Evolutionary conservation across 73 alveolate species (phyloP).

Genomic region (Diophrys appendiculata): DNA sequence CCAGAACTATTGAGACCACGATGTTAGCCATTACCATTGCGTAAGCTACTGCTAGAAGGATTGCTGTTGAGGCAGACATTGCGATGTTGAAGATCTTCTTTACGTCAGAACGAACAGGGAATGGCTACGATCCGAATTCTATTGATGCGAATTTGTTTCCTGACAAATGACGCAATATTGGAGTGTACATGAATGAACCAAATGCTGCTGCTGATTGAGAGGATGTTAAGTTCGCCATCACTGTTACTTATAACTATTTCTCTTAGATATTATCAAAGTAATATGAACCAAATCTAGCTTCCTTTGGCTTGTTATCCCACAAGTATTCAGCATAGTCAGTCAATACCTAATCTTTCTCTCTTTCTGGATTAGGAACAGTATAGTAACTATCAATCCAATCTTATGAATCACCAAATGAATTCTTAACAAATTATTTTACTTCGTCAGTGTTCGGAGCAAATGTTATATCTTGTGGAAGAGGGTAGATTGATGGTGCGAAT

Average conservation of each 20-base stretch:
- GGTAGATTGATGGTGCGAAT: background rate
- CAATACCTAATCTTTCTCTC: background rate
- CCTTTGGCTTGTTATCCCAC: background rate
- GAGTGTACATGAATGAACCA: background rate
- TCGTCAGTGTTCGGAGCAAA: background rate
- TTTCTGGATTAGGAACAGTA: background rate
- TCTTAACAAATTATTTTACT: background rate
- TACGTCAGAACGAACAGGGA: background rate
- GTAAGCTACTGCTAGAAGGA: slow-evolving; percentile 90
- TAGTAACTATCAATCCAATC: too few species aligned
- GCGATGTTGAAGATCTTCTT: too few species aligned
- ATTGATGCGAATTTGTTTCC: background rate
- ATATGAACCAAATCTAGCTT: background rate
- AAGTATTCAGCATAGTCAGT: background rate
- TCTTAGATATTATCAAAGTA: too few species aligned
- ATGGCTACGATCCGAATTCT: background rate
- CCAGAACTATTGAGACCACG: slow-evolving; percentile 77
- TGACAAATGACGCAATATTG: background rate
- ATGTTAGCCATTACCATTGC: slow-evolving; percentile 94
- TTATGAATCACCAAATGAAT: too few species aligned
- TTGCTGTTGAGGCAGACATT: background rate
- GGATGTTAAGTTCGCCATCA: background rate
- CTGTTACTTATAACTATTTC: background rate
- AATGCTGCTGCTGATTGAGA: background rate
- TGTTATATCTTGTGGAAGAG: background rate